phyloP scores from a whole-genome alignment of 2,329 filamentous ascomycete species.

The Triangularia setosa region DNA sequence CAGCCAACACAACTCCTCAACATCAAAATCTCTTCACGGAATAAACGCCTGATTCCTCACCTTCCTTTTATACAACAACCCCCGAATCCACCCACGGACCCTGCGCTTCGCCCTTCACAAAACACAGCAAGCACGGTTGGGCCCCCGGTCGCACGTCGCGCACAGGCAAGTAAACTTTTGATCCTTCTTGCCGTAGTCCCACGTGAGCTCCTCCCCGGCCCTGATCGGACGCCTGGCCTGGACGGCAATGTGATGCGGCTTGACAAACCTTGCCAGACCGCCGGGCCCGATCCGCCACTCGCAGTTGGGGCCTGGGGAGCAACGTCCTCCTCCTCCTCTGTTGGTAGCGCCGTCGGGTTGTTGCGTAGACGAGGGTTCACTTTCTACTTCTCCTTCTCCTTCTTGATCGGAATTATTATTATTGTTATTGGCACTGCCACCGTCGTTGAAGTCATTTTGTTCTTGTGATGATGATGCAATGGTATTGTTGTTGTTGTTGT shows the following conservation, averaged over 20 bases:
- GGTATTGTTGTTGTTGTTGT: too few relatives aligned
- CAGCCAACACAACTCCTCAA: too few relatives aligned
- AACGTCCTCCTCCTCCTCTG: too few relatives aligned
- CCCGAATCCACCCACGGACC: neutral
- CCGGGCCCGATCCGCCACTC: constrained; percentile 23
- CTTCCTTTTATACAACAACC: too few relatives aligned
- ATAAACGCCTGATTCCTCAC: neutral
- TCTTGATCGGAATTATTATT: too few relatives aligned
- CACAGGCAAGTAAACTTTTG: constrained; percentile 30
- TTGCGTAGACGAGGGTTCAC: too few relatives aligned
- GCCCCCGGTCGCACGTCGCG: constrained; percentile 10
- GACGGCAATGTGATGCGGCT: constrained; percentile 23
- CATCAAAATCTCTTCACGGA: too few relatives aligned
- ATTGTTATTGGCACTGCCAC: too few relatives aligned
- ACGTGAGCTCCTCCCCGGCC: constrained; percentile 34
- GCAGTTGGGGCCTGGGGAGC: constrained; percentile 26
- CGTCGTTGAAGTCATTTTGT: too few relatives aligned
- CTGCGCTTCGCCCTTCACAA: constrained; percentile 4
- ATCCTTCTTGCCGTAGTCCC: constrained; percentile 33
- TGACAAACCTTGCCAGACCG: constrained; percentile 21
- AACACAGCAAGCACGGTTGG: constrained; percentile 8
- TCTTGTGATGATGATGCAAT: too few relatives aligned
- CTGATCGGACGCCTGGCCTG: constrained; percentile 28
- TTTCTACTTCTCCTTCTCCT: too few relatives aligned
- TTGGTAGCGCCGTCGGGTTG: too few relatives aligned